A percentile compares a stretch with the other conserved stretches of the same genome.
Conservation (phyloP, 2,329 filamentous ascomycete genomes). For the Trichophyton benhamiae region DNA sequence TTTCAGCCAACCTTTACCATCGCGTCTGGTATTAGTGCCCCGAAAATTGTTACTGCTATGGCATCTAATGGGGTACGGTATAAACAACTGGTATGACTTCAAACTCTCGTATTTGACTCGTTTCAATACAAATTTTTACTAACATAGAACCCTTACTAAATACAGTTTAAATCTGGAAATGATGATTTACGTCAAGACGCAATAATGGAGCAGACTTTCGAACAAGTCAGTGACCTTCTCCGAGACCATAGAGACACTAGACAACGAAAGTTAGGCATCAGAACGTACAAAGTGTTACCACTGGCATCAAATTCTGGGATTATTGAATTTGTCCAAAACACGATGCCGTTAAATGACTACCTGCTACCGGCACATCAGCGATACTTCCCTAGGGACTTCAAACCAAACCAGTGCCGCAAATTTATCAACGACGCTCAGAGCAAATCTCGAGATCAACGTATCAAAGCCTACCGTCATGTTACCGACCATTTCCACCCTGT, state of each 20-base stretch:
- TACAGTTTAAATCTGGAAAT: conserved; percentile 75
- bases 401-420: conserved; percentile 61
- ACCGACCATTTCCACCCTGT: conserved; percentile 79
- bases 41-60: conserved; percentile 78
- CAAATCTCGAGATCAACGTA: conserved; percentile 55
- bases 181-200: conserved; percentile 95
- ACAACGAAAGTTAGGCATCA: conserved; percentile 75
- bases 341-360: conserved; percentile 82
- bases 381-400: conserved; percentile 77
- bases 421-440: conserved; percentile 63
- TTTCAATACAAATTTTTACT: conserved; percentile 7
- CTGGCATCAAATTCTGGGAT: conserved; percentile 74
- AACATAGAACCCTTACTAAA: background rate
- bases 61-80: conserved; percentile 67
- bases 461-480: conserved; percentile 65
- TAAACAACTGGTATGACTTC: conserved; percentile 59
- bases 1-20: conserved; percentile 70
- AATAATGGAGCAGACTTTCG: conserved; percentile 99
- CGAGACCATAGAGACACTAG: conserved; percentile 76
- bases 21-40: conserved; percentile 79
- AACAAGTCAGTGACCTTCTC: conserved; percentile 81
- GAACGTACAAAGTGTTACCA: conserved; percentile 94
- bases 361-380: conserved; percentile 78
- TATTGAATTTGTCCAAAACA: conserved; percentile 94
- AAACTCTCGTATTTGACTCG: background rate